Conservation (phyloP, 73 alveolate species). For the Paraurostyla sp. region DNA sequence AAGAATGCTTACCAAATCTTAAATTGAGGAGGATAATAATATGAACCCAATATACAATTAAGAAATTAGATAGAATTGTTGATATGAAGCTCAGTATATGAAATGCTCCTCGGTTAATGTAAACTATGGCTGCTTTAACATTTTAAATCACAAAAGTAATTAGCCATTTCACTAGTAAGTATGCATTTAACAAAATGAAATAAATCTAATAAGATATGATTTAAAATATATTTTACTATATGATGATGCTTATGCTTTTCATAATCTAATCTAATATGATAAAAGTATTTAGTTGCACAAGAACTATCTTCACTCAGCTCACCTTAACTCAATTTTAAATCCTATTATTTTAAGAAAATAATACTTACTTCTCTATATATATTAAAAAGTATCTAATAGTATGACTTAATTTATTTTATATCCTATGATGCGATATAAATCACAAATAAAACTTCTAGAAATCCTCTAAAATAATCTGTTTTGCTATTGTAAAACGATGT, state of each 20-base stretch:
- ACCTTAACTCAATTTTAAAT: background rate
- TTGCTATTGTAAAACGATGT: background rate
- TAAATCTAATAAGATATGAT: background rate
- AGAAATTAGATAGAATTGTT: background rate
- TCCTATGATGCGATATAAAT: background rate
- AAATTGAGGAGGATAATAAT: background rate
- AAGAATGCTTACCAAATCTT: background rate
- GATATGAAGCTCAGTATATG: background rate
- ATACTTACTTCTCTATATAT: background rate
- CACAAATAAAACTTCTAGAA: background rate
- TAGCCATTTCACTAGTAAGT: background rate
- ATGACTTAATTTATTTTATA: background rate
- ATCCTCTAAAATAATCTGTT: constrained; percentile 20
- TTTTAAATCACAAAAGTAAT: background rate
- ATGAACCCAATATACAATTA: constrained; percentile 18
- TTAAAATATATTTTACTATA: background rate
- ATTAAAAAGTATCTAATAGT: background rate
- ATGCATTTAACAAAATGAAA: background rate
- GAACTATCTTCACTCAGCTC: background rate
- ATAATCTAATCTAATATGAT: background rate
- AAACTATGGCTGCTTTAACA: background rate
- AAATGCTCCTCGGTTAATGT: constrained; percentile 12
- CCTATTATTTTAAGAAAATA: background rate
- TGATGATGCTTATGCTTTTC: background rate
- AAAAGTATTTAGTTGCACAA: background rate